Base-by-base conservation (phyloP, 1,284 basidiomycete species). In the Laetiporus sulphureus region DNA sequence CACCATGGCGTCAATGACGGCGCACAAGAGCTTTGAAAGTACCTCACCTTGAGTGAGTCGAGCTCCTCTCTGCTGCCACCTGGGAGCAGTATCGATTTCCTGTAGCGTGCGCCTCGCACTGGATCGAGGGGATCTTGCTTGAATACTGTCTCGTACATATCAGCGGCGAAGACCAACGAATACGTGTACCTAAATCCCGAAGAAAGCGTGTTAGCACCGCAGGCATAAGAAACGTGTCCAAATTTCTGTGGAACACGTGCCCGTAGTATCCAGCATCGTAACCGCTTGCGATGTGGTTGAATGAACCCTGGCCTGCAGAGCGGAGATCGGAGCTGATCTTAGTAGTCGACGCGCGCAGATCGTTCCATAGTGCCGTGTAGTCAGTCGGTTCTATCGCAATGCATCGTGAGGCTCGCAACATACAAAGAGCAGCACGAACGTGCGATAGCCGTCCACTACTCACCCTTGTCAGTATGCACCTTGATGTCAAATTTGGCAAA, bases 211-310 rank as follows among this genome's bases (percentile, higher is more conserved):
- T 18, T 46, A 15, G 32, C 7, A 27, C 8, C 25, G 25, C 20
- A 19, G 37, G 10, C 2, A 12, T 1, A 16, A 3, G 21, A 29
- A 13, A 12, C 24, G 10, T n/a, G n/a, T n/a, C n/a, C n/a, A n/a
- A n/a, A n/a, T n/a, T n/a, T n/a, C n/a, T n/a, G n/a, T n/a, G n/a
- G n/a, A n/a, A 59, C 42, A 56, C 57, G 34, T 59, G 81, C 69
- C 83, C 84, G 55, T 90, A 90, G 58, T 89, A 89, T 11, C 86
- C 85, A 8, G 82, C 84, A 52, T 87, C 84, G 50, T 89, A 86
- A 10, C 81, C 83, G 11, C 80, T 77, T 13, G 77, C 76, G 41
- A 89, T 78, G 57, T 89, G 84, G 1, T 71, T 78, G 53, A 88
- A 87, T 1, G 74, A 66, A 25, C 67, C 73, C 59, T 90, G 86